Evolutionary conservation across 108 stramenopile species (phyloP), one percentile per base, ranked within the genome.

Genomic region (Conticribra guillardii): DNA sequence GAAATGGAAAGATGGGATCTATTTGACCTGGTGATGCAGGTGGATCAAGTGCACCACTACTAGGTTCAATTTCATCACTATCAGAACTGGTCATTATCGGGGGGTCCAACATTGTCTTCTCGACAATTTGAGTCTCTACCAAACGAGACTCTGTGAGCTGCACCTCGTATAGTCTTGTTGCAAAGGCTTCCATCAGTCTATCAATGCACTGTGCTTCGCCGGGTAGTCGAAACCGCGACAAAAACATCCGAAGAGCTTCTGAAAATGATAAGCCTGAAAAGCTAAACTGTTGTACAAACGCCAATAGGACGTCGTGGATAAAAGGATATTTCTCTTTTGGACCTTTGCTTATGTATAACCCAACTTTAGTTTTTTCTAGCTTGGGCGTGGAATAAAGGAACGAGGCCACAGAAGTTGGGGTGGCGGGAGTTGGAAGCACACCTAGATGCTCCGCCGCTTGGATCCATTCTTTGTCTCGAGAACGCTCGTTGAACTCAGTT

Each of bases 131-230:
- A 51, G 76, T 50, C 21, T 64, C 18, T 37, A 57, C 64, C 11
- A 1, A 15, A n/a, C 26, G 16, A 27, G 24, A 18, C 23, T 11
- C 48, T 18, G 16, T 26, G 26, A 27, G 81, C 62, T 88, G 85
- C 18, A 82, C 85, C 24, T 74, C 68, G 73, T 86, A 96, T 23
- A 87, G 77, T 70, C 90, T 80, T 33, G 82, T 73, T 4, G 96
- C 88, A 65, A 99, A 97, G 7, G 91, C 89, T 59, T 98, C 97
- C 97, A 99, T 97, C 48, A 99, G 70, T 49, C 96, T 79, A 76
- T 98, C 97, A 55, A 99, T 98, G 67, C 92, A 94, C 77, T 99
- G 98, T 7, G 96, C 96, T 83, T 99, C 97, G 17, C 97, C 97
- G 17, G 98, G 98, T 60, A 99, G 66, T 44, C 96, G 85, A 57